These are phyloP conservation scores for Candida saitoana DNA, from an alignment of 805 yeast genomes.

Conservation along the genomic window DNA sequence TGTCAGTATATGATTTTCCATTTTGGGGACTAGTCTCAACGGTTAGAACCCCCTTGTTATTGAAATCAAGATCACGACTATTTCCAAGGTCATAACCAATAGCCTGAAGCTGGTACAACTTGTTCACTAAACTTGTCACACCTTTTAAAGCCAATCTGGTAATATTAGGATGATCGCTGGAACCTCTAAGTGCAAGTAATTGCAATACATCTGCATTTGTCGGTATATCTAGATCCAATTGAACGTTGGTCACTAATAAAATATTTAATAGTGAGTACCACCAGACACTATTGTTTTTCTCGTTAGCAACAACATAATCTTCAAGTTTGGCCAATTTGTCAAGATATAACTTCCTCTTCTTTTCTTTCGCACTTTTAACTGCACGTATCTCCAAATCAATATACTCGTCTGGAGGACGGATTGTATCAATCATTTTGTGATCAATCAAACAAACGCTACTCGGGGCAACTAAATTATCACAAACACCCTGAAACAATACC, in stretches of 20 bases:
- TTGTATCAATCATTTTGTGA: constrained; percentile 33
- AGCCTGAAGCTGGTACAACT: constrained; percentile 41
- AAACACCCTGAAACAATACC: constrained; percentile 39
- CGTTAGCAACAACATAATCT: constrained; percentile 23
- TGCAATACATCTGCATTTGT: constrained; percentile 38
- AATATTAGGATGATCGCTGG: constrained; percentile 65
- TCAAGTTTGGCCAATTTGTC: constrained; percentile 43
- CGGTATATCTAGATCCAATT: constrained; percentile 48
- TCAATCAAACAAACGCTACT: constrained; percentile 49
- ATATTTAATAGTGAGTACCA: constrained; percentile 47
- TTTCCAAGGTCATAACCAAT: constrained; percentile 46
- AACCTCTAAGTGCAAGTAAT: constrained; percentile 44
- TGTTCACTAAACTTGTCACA: constrained; percentile 48
- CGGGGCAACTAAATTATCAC: constrained; percentile 28
- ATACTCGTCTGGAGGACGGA: constrained; percentile 59
- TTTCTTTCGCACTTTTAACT: constrained; percentile 58
- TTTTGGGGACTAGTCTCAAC: constrained; percentile 40
- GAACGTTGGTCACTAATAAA: constrained; percentile 48
- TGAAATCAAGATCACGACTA: constrained; percentile 34
- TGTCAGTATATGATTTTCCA: constrained; percentile 31
- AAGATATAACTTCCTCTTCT: constrained; percentile 45
- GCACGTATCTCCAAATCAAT: constrained; percentile 57
- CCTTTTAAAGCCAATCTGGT: constrained; percentile 60
- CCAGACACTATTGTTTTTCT: constrained; percentile 48
- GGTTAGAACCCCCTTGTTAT: constrained; percentile 31